Base-by-base conservation (phyloP, 2,329 filamentous ascomycete species). In the Elsinoe necatrix region DNA sequence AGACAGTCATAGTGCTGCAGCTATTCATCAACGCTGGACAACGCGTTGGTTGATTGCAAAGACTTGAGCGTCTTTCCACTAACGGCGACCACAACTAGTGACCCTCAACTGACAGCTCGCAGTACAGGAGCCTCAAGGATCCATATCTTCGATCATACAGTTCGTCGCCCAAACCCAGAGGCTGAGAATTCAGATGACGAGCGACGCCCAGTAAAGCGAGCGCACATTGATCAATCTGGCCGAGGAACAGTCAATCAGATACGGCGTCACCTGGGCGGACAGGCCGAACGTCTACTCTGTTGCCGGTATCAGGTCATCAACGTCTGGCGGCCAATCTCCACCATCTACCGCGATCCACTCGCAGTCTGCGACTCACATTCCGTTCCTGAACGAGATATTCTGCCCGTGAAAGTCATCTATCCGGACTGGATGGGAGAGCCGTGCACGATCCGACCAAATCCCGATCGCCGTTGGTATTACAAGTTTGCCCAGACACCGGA, bases 91-190 rank as follows among this genome's bases (percentile, higher is more conserved):
- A n/a, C n/a, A n/a, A n/a, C n/a, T n/a, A n/a, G n/a, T n/a, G n/a
- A n/a, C n/a, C n/a, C n/a, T 23, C 3, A 43, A 2, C 41, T 43
- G 18, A 43, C 18, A 12, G 41, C 4, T 20, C 12, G 54, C 45
- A 64, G 61, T 16, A 84, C 81, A 14, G 81, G 80, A 2, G 80
- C 75, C 14, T 69, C 76, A 1, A 75, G 76, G 20, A 68, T 83
- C 61, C 76, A 80, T 71, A 81, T 84, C 65, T 85, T 84, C 64
- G 79, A 83, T 69, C 80, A 84, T 68, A 83, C 80, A 4, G 79
- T 85, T 63, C 76, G 76, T n/a, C 74, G 76, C 45, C 65, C 67
- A 29, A 61, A 65, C 3, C 62, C 59, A 34, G 71, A 74, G 43
- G 41, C 57, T 57, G 55, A 59, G 7, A 9, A 31, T 59, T 47